A percentile compares a stretch with the other conserved stretches of the same genome.
Conservation (phyloP, 768 basidiomycete species). For the Mycena kentingensis region DNA sequence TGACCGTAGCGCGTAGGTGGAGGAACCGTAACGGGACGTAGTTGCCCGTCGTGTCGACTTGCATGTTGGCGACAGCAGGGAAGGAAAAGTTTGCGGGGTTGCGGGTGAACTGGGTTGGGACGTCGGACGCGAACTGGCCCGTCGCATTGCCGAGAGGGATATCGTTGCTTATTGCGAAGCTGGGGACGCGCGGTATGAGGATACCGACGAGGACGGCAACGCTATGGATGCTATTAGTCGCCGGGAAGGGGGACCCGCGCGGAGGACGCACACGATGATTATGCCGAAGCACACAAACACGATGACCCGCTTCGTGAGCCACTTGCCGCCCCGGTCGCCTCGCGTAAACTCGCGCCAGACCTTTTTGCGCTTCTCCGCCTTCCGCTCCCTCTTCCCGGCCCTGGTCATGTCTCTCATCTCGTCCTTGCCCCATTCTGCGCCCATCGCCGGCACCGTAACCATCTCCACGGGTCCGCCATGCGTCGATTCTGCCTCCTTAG, state of each 20-base stretch:
- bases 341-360: conserved; percentile 79
- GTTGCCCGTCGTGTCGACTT: conserved; percentile 74
- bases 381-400: conserved; percentile 64
- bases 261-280: conserved; percentile 35
- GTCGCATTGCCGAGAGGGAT: conserved; percentile 64
- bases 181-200: conserved; percentile 81
- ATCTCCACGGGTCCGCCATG: conserved; percentile 68
- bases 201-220: conserved; percentile 73
- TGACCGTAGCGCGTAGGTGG: conserved; percentile 66
- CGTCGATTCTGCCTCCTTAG: conserved; percentile 43
- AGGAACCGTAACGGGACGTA: conserved; percentile 78
- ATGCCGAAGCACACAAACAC: conserved; percentile 69
- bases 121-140: conserved; percentile 53
- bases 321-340: conserved; percentile 78
- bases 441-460: conserved; percentile 89
- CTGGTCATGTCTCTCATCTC: conserved; percentile 82
- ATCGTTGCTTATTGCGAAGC: conserved; percentile 59
- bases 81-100: conserved; percentile 90
- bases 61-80: conserved; percentile 70
- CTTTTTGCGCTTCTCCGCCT: conserved; percentile 50
- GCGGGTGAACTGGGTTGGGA: conserved; percentile 69
- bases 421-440: conserved; percentile 83
- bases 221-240: conserved; percentile 37
- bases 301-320: conserved; percentile 71
- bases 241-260: neutral